A percentile compares a stretch with the other conserved stretches of the same genome.
Evolutionary conservation across 768 basidiomycete species (phyloP).

Genomic region (Lactifluus subvellereus): DNA sequence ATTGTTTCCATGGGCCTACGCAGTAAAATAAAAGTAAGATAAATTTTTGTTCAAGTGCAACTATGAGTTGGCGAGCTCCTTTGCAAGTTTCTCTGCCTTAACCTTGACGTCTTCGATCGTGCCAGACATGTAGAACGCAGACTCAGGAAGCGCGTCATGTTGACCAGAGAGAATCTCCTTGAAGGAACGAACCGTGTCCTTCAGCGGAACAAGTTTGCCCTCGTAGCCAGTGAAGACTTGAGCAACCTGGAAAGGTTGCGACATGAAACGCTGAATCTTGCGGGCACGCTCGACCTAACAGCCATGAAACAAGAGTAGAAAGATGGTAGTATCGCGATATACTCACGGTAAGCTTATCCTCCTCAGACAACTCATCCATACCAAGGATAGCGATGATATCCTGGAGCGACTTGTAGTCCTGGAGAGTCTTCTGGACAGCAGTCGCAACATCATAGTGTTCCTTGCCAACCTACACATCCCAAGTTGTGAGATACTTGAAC

Average conservation of each 20-base stretch:
- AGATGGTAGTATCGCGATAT: neutral
- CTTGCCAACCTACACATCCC: conserved; percentile 56
- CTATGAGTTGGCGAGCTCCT: conserved; percentile 69
- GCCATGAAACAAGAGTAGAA: conserved; percentile 5
- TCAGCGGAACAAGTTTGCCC: conserved; percentile 93
- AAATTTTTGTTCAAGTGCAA: conserved; percentile 4
- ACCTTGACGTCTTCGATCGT: conserved; percentile 95
- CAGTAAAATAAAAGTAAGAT: conserved; percentile 5
- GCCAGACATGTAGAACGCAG: conserved; percentile 98
- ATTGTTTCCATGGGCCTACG: conserved; percentile 1
- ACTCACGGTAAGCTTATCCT: conserved; percentile 96
- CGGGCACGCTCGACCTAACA: conserved; percentile 89
- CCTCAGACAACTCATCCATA: conserved; percentile 99
- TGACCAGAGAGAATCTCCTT: conserved; percentile 91
- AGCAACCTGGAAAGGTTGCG: conserved; percentile 99
- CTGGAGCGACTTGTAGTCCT: conserved; percentile 94
- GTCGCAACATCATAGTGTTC: conserved; percentile 98
- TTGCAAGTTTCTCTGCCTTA: conserved; percentile 96
- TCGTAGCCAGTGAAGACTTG: conserved; percentile 99
- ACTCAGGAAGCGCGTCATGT: conserved; percentile 89
- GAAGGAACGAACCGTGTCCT: conserved; percentile 96
- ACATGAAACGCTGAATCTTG: conserved; percentile 99
- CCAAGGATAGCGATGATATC: conserved; percentile 99
- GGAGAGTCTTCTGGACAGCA: conserved; percentile 94
- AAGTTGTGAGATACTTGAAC: neutral